A percentile compares a stretch with the other conserved stretches of the same genome.
Evolutionary conservation across 495 filamentous ascomycete species (phyloP).

Genomic region (Penicillium canariense): DNA sequence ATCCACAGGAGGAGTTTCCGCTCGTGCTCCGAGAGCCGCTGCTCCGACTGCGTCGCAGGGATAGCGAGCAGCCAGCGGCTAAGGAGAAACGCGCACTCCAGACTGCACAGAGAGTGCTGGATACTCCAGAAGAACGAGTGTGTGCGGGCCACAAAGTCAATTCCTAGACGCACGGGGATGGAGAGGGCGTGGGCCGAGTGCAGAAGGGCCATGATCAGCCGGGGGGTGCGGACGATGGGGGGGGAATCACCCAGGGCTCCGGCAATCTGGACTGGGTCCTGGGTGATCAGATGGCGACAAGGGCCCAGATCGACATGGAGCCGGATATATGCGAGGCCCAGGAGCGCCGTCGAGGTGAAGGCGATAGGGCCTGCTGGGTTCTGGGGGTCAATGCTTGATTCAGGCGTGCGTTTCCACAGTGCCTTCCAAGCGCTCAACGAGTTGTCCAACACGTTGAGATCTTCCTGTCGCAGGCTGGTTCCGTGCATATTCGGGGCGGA

Average conservation of each 20-base stretch:
- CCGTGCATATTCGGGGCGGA: constrained; percentile 43
- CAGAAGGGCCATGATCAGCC: constrained; percentile 49
- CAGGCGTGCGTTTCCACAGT: constrained; percentile 52
- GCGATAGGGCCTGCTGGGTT: constrained; percentile 53
- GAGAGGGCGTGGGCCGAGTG: constrained; percentile 55
- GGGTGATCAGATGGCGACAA: constrained; percentile 46
- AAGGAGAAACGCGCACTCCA: constrained; percentile 54
- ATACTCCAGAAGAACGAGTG: constrained; percentile 57
- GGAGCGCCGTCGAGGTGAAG: constrained; percentile 54
- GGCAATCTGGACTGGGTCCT: constrained; percentile 46
- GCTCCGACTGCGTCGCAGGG: constrained; percentile 44
- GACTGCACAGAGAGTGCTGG: constrained; percentile 53
- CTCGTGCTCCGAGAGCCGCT: constrained; percentile 55
- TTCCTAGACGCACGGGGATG: constrained; percentile 52
- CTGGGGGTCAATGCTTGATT: constrained; percentile 52
- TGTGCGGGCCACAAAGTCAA: constrained; percentile 51
- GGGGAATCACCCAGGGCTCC: constrained; percentile 40
- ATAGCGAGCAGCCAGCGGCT: constrained; percentile 54
- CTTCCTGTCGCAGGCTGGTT: constrained; percentile 46
- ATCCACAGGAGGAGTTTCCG: constrained; percentile 63
- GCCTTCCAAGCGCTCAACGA: constrained; percentile 52
- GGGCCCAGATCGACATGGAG: constrained; percentile 49
- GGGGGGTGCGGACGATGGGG: constrained; percentile 43
- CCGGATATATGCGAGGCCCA: constrained; percentile 53
- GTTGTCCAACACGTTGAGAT: constrained; percentile 40